Evolutionary conservation across 768 basidiomycete species (phyloP), one percentile per base, ranked within the genome.

Genomic region (Russula earlei): DNA sequence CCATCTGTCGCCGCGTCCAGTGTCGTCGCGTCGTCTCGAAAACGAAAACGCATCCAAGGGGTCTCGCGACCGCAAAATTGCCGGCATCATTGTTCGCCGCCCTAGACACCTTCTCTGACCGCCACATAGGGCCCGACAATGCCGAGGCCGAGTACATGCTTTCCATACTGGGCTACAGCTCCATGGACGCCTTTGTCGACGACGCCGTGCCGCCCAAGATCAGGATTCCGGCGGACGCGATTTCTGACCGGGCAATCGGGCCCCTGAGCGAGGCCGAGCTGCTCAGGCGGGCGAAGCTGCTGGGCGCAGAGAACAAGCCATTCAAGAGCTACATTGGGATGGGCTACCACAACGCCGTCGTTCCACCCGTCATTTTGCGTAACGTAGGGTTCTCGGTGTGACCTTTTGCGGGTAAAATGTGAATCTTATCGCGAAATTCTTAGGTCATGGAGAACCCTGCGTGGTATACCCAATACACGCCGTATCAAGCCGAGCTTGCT

Each of bases 391-490:
- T 15, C 25, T 11, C 36, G 33, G 15, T n/a, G 29, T 54, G 49
- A 42, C 42, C n/a, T n/a, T n/a, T 15, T 12, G 2, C 15, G 12
- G 1, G 25, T 5, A 25, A 40, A 41, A 11, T 4, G 29, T 17
- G 22, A 4, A 15, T 24, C 49, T 51, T 47, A 52, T 19, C 36
- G 40, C 11, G 41, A 29, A n/a, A 14, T 60, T 9, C 46, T 22
- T 44, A 90, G 89, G 74, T 91, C 58, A 83, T 86, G 75, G 94
- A 99, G 71, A 98, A 95, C 67, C 95, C 93, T 25, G 91, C 87
- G 4, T 99, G 95, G 95, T 98, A 97, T 70, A 97, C 94, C 6
- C 91, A 87, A 15, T 94, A 95, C 69, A 94, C 93, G 0, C 91
- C 92, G 1, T 94, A 94, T 71, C 92, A 96, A 66, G 93, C 95